These are phyloP conservation scores for Aegilops sharonensis DNA, from an alignment of 176 grass and related monocot genomes.

Conservation along the genomic window DNA sequence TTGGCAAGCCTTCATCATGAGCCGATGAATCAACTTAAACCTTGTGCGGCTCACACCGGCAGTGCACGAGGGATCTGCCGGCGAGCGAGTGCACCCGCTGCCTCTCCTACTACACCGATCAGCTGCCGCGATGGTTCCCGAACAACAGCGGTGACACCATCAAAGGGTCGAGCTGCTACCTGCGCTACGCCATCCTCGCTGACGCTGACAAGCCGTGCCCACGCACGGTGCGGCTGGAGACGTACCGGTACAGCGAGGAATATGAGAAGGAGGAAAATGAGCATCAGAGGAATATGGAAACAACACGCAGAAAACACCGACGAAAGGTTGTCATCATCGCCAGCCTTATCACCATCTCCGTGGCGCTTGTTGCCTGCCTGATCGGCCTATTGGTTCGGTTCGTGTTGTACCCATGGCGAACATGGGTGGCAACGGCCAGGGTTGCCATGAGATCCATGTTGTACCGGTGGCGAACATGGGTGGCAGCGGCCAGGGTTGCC, in stretches of 20 bases:
- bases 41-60: too few species aligned
- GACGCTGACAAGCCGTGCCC: background rate
- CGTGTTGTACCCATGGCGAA: background rate
- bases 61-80: slow-evolving; percentile 44
- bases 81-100: slow-evolving; percentile 7
- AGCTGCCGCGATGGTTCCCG: background rate
- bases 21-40: too few species aligned
- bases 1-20: too few species aligned
- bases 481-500: background rate
- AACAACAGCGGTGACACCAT: background rate
- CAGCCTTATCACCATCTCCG: background rate
- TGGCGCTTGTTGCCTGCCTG: background rate
- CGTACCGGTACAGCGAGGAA: background rate
- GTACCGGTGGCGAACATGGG: background rate
- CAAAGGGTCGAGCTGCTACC: slow-evolving; percentile 29
- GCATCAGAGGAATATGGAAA: background rate
- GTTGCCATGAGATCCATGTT: background rate
- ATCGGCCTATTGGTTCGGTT: background rate
- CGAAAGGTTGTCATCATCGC: background rate
- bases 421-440: background rate
- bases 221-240: background rate
- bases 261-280: background rate
- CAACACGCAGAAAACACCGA: background rate
- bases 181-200: background rate
- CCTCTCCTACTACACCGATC: background rate